Evolutionary conservation across 2,329 filamentous ascomycete species (phyloP), one percentile per base, ranked within the genome.

Genomic region (Diaporthe capsici): DNA sequence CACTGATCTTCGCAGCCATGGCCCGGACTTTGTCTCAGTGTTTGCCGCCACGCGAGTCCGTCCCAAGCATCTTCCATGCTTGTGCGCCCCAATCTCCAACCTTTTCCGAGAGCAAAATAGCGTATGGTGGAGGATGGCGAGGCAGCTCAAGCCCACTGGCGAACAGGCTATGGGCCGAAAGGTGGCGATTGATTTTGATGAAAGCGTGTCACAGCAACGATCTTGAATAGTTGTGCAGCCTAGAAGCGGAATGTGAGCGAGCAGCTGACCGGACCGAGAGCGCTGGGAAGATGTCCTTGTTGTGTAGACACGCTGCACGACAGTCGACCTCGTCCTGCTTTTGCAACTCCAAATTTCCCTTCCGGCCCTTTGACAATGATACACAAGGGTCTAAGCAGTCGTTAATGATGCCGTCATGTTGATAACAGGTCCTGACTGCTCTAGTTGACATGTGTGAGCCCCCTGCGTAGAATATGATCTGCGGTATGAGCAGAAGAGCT

Each of bases 1-100:
- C 67, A 74, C 67, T 75, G 75, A 76, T 76, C 75, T 51, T 67
- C 70, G 60, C 75, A 76, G 75, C 75, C 75, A 71, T 76, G 73
- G 75, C 73, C 71, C 67, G 75, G 55, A 31, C 53, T 20, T 58
- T 73, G 75, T 76, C 73, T 76, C 75, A 76, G 68, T 60, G 22
- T n/a, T 49, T 47, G 34, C 57, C 58, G 57, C 71, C 71, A 42
- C 47, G 71, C 57, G 49, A 61, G 39, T 55, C n/a, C 71, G 34
- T 72, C 57, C 31, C 17, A 39, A 53, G 15, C 42, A 49, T 55
- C 25, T 72, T 28, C 28, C 42, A 49, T 22, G 71, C 42, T 37
- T 25, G 57, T 37, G 15, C 39, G n/a, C 37, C 44, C 31, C 22
- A 44, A 42, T 51, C n/a, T 63, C 57, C 57, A 72, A 49, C 31